Evolutionary conservation across 2,329 filamentous ascomycete species (phyloP).

Genomic region (Sporothrix sp.): DNA sequence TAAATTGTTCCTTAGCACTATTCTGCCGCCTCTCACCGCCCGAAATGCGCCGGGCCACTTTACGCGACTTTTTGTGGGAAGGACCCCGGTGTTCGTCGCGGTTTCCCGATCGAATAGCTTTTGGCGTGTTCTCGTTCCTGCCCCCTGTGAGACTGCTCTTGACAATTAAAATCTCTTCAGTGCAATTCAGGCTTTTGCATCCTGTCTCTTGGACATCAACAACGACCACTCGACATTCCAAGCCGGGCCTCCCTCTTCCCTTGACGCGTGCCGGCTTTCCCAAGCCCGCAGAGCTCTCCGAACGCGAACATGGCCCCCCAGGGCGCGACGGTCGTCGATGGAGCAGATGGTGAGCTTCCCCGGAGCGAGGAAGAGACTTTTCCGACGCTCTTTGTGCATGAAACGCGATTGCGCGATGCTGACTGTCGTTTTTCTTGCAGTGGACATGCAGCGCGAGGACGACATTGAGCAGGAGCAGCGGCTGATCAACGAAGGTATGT

Average conservation of each 20-base stretch:
- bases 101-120: background rate
- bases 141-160: too few species aligned
- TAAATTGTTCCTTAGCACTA: too few species aligned
- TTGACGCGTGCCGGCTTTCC: background rate
- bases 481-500: constrained; percentile 77
- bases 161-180: too few species aligned
- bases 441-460: constrained; percentile 52
- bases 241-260: background rate
- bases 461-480: constrained; percentile 68
- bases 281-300: background rate
- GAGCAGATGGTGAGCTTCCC: constrained; percentile 36
- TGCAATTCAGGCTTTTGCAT: too few species aligned
- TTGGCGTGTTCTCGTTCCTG: constrained; percentile 1
- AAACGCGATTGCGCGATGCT: background rate
- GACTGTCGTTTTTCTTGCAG: constrained; percentile 21
- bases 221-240: background rate
- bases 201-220: too few species aligned
- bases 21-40: constrained; percentile 14
- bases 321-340: constrained; percentile 35
- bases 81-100: constrained; percentile 5
- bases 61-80: constrained; percentile 13
- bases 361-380: background rate
- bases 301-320: constrained; percentile 33
- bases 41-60: constrained; percentile 8
- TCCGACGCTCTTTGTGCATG: background rate